Base-by-base conservation (phyloP, 116 monocot species). In the Phalaenopsis hybrid region DNA sequence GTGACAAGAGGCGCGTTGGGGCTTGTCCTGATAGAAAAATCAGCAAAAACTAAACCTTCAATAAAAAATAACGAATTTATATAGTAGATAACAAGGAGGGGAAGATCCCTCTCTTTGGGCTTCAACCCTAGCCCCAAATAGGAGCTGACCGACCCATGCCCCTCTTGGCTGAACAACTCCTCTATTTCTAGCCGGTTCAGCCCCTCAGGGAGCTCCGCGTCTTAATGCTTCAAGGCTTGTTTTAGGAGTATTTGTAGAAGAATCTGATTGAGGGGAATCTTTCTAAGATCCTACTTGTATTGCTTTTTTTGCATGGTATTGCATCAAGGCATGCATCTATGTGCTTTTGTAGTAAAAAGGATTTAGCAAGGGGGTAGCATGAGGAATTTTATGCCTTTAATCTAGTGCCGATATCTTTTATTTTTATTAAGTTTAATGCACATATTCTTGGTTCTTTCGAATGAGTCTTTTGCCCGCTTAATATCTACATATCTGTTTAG, bases 401-500 rank as follows among this genome's bases (percentile, higher is more conserved):
- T 48, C 57, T 57, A 57, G 9, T 57, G 57, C 57, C 0, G 57
- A 8, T 18, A 57, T 68, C 67, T 31, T 68, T 23, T 68, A 37
- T 37, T 37, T 37, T 68, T 68, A 6, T 48, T 48, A 48, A 6
- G 28, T 28, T 8, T 31, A 25, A 9, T 20, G 9, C 37, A 17
- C 58, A 58, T 58, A 46, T 76, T 3, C 4, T 46, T 49, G 15
- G 12, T 49, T 76, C 21, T 23, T 21, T 76, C 49, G 8, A 48
- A 21, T 49, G 48, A n/a, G 48, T 44, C 18, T 1, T 49, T 43
- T 74, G 11, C 18, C 55, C 8, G 51, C 21, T 4, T 79, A 58
- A 31, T 55, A 31, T 68, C 21, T 58, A 57, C 61, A 44, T 80
- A 20, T 81, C 57, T 81, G 15, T 49, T 68, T 78, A 90, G 92